Conservation (phyloP, 257 asterid species). For the Prunella vulgaris region DNA sequence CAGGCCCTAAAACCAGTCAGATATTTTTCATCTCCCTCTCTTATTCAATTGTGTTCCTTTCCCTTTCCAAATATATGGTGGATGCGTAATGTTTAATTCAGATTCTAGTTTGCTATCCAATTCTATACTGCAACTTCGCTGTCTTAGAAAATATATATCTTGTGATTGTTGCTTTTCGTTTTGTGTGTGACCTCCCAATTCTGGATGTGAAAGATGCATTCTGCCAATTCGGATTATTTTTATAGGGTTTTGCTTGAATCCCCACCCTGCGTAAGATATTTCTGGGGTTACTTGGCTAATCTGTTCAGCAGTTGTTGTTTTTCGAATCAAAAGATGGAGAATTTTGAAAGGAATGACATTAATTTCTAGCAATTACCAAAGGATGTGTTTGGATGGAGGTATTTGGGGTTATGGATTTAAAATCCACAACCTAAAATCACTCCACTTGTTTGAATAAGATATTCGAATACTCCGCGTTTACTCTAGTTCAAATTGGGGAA, state of each 20-base stretch:
- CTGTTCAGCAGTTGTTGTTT: not conserved
- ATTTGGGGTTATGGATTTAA: too few species aligned
- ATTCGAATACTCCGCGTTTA: too few species aligned
- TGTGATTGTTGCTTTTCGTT: not conserved
- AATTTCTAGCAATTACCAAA: not conserved
- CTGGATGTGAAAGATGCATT: not conserved
- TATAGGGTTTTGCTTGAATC: not conserved
- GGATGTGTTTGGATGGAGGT: too few species aligned
- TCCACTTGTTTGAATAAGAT: too few species aligned
- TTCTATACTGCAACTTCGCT: not conserved
- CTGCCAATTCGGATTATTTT: not conserved
- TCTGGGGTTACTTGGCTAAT: not conserved
- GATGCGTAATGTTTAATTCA: not conserved
- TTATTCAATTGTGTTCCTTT: not conserved
- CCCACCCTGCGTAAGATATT: not conserved
- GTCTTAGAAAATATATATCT: not conserved
- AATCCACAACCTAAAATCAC: too few species aligned
- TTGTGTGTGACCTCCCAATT: not conserved
- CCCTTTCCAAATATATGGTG: not conserved
- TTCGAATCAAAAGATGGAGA: not conserved
- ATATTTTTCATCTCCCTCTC: slow-evolving; percentile 1
- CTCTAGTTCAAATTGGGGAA: too few species aligned
- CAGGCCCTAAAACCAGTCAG: slow-evolving; percentile 63
- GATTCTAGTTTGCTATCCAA: not conserved
- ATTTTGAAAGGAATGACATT: not conserved